These are phyloP conservation scores for Zalaria sp. DNA, from an alignment of 2,329 filamentous ascomycete species.

Conservation along the genomic window DNA sequence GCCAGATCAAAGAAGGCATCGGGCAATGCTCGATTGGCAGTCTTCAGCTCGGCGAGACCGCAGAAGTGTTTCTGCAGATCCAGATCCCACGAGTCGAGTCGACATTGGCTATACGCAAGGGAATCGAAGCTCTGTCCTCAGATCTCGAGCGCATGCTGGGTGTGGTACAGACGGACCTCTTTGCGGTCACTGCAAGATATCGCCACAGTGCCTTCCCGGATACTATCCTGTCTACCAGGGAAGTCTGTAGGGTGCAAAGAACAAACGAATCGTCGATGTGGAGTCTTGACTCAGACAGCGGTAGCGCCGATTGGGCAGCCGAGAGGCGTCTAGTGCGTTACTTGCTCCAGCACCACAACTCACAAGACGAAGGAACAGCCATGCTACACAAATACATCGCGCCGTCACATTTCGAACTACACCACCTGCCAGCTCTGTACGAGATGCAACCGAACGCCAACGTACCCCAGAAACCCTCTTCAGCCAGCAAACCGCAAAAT, in stretches of 20 bases:
- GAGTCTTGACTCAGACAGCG: neutral
- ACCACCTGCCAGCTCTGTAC: too few species aligned
- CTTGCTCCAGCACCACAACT: too few species aligned
- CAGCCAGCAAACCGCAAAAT: too few species aligned
- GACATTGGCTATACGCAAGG: neutral
- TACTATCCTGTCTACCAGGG: neutral
- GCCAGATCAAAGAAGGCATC: neutral
- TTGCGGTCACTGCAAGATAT: conserved; percentile 9
- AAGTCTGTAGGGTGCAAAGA: neutral
- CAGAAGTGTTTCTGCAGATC: neutral
- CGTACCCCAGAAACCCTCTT: too few species aligned
- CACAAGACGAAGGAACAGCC: too few species aligned
- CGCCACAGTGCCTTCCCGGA: neutral
- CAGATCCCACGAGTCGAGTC: neutral
- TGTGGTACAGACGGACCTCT: conserved; percentile 14
- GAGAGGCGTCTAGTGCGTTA: too few species aligned
- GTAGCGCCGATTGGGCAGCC: too few species aligned
- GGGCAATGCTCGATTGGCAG: neutral
- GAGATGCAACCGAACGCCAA: too few species aligned
- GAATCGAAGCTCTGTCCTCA: conserved; percentile 12
- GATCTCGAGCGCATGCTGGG: conserved; percentile 20
- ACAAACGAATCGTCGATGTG: neutral
- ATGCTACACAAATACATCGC: too few species aligned
- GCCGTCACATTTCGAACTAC: too few species aligned
- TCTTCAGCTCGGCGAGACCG: neutral